Conservation (phyloP, 2,329 filamentous ascomycete species). For the Pseudogymnoascus sp. region DNA sequence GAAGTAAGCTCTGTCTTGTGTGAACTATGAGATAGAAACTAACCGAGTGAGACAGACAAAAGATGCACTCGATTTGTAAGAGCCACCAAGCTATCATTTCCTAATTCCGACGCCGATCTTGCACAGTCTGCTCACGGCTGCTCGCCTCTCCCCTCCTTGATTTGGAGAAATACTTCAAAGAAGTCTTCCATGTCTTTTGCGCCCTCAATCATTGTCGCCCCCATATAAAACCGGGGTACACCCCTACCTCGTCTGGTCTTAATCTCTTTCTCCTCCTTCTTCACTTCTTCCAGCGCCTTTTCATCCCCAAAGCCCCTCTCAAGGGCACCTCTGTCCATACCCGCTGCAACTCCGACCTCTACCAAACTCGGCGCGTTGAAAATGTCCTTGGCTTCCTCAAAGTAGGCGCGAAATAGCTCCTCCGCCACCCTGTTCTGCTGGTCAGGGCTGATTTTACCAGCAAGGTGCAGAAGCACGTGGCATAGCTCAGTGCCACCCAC, state of each 20-base stretch:
- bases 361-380: constrained; percentile 35
- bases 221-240: background rate
- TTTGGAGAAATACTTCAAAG: constrained; percentile 11
- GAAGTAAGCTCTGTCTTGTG: background rate
- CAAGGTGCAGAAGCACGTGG: background rate
- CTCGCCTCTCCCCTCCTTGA: constrained; percentile 28
- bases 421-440: constrained; percentile 50
- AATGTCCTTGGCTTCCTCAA: constrained; percentile 56
- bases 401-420: constrained; percentile 57
- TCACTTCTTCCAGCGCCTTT: constrained; percentile 44
- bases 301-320: constrained; percentile 45
- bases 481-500: background rate
- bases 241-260: constrained; percentile 23
- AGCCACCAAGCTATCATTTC: constrained; percentile 58
- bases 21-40: background rate
- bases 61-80: constrained; percentile 61
- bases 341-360: constrained; percentile 17
- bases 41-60: constrained; percentile 27
- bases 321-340: constrained; percentile 43
- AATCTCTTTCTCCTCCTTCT: constrained; percentile 46
- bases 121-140: constrained; percentile 50
- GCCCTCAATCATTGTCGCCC: background rate
- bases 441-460: background rate
- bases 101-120: constrained; percentile 69
- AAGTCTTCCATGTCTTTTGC: constrained; percentile 1